Base-by-base conservation (phyloP, 805 yeast genomes). In the Candida gorgasii region DNA sequence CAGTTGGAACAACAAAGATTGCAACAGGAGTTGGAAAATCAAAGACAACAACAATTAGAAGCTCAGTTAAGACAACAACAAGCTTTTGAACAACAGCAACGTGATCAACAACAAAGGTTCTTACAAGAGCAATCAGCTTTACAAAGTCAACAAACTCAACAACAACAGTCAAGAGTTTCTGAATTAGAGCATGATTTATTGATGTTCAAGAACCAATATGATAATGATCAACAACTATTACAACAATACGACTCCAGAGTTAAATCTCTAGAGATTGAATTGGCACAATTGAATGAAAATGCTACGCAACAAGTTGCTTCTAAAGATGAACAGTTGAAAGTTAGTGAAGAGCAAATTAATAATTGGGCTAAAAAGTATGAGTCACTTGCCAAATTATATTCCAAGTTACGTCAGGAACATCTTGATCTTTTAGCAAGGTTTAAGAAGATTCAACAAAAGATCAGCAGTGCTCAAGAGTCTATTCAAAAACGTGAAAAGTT, bases 341-440 rank as follows among this genome's bases (percentile, higher is more conserved):
- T 76, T 41, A 60, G 88, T 35, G 89, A 84, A 54, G 90, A 86
- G 41, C 96, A 89, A 62, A 74, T 86, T 31, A 69, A 62, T 19
- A 76, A 78, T 47, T 90, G 96, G 96, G 80, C 86, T 48, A 79
- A 78, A 41, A 90, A 90, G 67, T 90, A 90, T 63, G 96, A 89
- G 57, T 76, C 93, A 0, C 73, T 90, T 48, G 97, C 97, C 5
- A 88, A 88, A 56, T 72, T 90, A 50, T 90, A 90, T 62, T 83
- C 95, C 1, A 96, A 89, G 64, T 72, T 90, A 52, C 84, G 97
- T 58, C 95, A 87, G 63, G 97, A 90, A 63, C 97, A 90, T 59
- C 73, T 90, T 55, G 85, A 82, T 48, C 65, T 89, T 43, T 73
- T 90, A 57, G 74, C 85, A 39, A 84, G 84, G 57, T 84, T 84